A percentile compares a stretch with the other conserved stretches of the same genome.
Conservation (phyloP, 176 grass and related monocot genomes). For the Secale cereale region DNA sequence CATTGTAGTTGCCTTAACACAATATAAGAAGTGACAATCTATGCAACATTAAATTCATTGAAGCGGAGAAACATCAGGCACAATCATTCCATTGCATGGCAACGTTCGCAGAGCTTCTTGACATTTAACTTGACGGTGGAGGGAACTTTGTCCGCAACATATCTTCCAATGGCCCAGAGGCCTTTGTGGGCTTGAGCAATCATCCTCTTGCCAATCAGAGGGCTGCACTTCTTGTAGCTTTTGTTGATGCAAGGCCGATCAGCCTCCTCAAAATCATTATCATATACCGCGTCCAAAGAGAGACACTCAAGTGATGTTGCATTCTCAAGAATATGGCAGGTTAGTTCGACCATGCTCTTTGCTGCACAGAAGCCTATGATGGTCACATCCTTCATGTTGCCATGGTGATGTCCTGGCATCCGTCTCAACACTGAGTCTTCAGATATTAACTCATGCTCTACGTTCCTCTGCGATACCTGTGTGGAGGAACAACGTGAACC, state of each 20-base stretch:
- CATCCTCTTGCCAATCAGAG: not conserved
- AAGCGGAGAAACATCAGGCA: too few relatives aligned
- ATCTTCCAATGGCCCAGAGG: not conserved
- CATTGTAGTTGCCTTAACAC: too few relatives aligned
- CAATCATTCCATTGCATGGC: not conserved
- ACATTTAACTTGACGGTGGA: not conserved
- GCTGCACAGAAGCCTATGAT: not conserved
- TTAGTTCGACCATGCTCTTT: not conserved
- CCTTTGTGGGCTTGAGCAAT: not conserved
- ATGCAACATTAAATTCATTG: too few relatives aligned
- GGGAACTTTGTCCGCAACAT: not conserved
- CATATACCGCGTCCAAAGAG: not conserved
- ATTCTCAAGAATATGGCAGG: not conserved
- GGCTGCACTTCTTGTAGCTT: not conserved
- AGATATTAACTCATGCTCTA: not conserved
- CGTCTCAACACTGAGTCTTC: not conserved
- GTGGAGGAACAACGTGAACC: not conserved
- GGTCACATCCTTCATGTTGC: not conserved
- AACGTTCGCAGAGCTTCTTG: not conserved
- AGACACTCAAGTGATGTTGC: not conserved
- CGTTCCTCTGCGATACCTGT: not conserved
- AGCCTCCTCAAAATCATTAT: not conserved
- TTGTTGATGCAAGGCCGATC: not conserved
- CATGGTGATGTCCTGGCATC: not conserved
- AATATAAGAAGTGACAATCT: too few relatives aligned